phyloP scores from a whole-genome alignment of 768 basidiomycete genomes.

The Vishniacozyma victoriae region DNA sequence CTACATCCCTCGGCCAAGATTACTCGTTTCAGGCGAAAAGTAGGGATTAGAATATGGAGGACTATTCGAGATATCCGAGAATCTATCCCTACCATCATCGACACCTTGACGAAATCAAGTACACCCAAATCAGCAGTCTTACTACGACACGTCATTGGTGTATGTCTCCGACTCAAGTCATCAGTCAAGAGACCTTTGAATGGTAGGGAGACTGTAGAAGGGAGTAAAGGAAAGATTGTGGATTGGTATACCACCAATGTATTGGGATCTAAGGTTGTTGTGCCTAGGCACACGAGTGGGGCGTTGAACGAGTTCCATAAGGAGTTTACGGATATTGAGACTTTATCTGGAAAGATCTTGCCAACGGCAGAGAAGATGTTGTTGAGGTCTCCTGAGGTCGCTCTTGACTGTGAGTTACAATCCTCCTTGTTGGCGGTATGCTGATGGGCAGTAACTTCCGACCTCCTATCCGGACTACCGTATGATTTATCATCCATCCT shows the following conservation, averaged over 20 bases:
- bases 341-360: constrained; percentile 56
- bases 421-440: neutral
- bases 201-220: constrained; percentile 42
- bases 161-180: constrained; percentile 56
- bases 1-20: too few relatives aligned
- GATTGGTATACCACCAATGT: constrained; percentile 57
- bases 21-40: constrained; percentile 15
- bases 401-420: constrained; percentile 57
- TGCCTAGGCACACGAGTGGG: constrained; percentile 56
- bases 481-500: constrained; percentile 59
- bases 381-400: constrained; percentile 72
- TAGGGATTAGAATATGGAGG: constrained; percentile 28
- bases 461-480: constrained; percentile 58
- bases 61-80: constrained; percentile 22
- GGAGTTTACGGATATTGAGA: constrained; percentile 53
- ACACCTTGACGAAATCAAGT: constrained; percentile 55
- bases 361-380: constrained; percentile 75
- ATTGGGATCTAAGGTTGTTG: constrained; percentile 61
- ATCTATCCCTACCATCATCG: constrained; percentile 50
- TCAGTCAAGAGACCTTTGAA: constrained; percentile 50
- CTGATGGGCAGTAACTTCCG: constrained; percentile 52
- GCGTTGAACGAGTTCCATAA: constrained; percentile 59
- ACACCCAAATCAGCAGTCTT: constrained; percentile 55
- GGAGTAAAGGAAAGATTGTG: constrained; percentile 50
- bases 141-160: constrained; percentile 64